Conservation (phyloP, 768 basidiomycete genomes). For the Mycena galopus region DNA sequence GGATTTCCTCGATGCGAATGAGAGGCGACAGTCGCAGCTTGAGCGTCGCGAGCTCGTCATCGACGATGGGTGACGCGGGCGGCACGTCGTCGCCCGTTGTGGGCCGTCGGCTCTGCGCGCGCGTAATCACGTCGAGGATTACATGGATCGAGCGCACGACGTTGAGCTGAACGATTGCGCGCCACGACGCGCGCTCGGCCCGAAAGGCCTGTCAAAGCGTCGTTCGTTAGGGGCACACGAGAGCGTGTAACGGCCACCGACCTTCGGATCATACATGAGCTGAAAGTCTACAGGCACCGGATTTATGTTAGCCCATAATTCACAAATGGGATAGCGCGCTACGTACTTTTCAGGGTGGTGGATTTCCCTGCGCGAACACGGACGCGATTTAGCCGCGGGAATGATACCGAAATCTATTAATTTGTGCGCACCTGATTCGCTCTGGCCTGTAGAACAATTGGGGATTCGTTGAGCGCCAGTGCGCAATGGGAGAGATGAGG, state of each 20-base stretch:
- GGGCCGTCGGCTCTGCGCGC: constrained; percentile 40
- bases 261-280: constrained; percentile 73
- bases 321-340: neutral
- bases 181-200: constrained; percentile 74
- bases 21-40: constrained; percentile 73
- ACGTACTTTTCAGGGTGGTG: constrained; percentile 83
- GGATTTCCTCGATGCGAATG: constrained; percentile 69
- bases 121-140: constrained; percentile 69
- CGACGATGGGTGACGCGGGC: constrained; percentile 36
- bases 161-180: constrained; percentile 78
- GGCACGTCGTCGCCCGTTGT: constrained; percentile 31
- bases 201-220: constrained; percentile 59
- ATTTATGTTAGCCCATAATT: constrained; percentile 8
- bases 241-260: constrained; percentile 32
- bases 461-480: neutral
- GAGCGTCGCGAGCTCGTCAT: constrained; percentile 57
- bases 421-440: constrained; percentile 74
- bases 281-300: constrained; percentile 68
- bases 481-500: neutral
- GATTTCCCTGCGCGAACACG: constrained; percentile 70
- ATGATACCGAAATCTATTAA: constrained; percentile 7
- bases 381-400: constrained; percentile 5
- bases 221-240: neutral
- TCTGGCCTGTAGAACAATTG: constrained; percentile 66
- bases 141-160: constrained; percentile 75